Evolutionary conservation across 2,329 filamentous ascomycete species (phyloP).

Genomic region (Pseudogymnoascus sp.): DNA sequence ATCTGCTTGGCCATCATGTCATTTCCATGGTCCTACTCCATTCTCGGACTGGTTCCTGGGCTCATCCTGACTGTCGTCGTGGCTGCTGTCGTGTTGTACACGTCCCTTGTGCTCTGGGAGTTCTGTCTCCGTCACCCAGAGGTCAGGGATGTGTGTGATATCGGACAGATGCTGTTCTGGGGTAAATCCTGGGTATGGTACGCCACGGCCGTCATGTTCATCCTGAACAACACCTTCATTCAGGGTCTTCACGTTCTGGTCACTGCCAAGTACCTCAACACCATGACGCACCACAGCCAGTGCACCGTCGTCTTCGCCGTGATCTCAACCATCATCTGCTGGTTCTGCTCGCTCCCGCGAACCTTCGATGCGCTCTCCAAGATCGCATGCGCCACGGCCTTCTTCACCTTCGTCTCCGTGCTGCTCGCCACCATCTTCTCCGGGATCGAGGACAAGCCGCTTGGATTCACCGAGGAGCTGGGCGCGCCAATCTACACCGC

Average conservation of each 20-base stretch:
- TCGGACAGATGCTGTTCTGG: conserved; percentile 94
- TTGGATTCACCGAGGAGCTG: conserved; percentile 50
- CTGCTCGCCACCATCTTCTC: conserved; percentile 77
- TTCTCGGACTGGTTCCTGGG: conserved; percentile 79
- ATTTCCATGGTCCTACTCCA: conserved; percentile 86
- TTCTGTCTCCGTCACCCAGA: conserved; percentile 89
- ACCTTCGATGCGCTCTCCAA: conserved; percentile 78
- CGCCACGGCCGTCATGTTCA: conserved; percentile 73
- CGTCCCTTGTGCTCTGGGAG: conserved; percentile 63
- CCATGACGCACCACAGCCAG: conserved; percentile 64
- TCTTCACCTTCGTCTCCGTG: conserved; percentile 87
- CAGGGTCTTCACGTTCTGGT: conserved; percentile 75
- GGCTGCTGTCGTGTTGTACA: conserved; percentile 75
- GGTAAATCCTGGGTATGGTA: conserved; percentile 67
- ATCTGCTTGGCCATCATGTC: conserved; percentile 93
- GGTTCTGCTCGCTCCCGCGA: conserved; percentile 71
- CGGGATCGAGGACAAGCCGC: conserved; percentile 67
- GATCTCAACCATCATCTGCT: conserved; percentile 68
- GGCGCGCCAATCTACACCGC: conserved; percentile 64
- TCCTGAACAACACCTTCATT: conserved; percentile 91
- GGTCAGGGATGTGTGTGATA: conserved; percentile 86
- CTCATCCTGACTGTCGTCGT: conserved; percentile 76
- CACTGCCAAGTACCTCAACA: conserved; percentile 83
- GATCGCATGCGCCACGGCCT: conserved; percentile 69
- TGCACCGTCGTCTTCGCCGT: conserved; percentile 78